Base-by-base conservation (phyloP, 768 basidiomycete species). In the Pisolithus albus region DNA sequence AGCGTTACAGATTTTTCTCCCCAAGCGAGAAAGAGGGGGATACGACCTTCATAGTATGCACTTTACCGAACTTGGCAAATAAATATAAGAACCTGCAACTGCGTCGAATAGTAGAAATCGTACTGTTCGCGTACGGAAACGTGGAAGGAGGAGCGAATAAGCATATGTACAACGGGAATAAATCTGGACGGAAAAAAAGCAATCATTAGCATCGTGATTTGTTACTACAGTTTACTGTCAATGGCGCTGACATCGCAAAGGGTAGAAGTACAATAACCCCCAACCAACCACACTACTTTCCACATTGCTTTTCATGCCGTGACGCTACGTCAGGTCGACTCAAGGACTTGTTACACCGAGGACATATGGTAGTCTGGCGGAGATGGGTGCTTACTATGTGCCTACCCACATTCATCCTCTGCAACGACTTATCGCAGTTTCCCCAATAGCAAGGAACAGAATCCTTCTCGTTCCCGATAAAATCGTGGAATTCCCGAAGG, bases 381-480 rank as follows among this genome's bases (percentile, higher is more conserved):
- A 65, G 62, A 38, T 65, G 64, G 44, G 62, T 49, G 10, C 64
- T 62, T 16, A 65, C 64, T 7, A 65, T 60, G 37, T 65, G 64
- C 1, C 64, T 62, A 1, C 64, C 58, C 6, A 65, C 49, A 26
- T 65, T 65, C 64, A 66, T 66, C 39, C 64, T 62, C 21, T 65
- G 64, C 56, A 65, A 56, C 2, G 1, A 4, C 15, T 59, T 60
- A 4, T 55, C 52, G 30, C 64, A 65, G 21, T 46, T 52, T 9
- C 56, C 58, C 64, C 64, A 65, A 15, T 59, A 46, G 52, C 64
- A 65, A 5, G 37, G 51, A 8, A 65, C 64, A 0, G 28, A 19
- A 15, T 65, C 64, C 24, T 64, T 54, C 26, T 65, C 64, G 46
- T 64, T 65, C 9, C 64, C 64, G 16, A 62, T 16, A 3, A 65